Base-by-base conservation (phyloP, 805 yeast species). In the Scheffersomyces coipomensis region DNA sequence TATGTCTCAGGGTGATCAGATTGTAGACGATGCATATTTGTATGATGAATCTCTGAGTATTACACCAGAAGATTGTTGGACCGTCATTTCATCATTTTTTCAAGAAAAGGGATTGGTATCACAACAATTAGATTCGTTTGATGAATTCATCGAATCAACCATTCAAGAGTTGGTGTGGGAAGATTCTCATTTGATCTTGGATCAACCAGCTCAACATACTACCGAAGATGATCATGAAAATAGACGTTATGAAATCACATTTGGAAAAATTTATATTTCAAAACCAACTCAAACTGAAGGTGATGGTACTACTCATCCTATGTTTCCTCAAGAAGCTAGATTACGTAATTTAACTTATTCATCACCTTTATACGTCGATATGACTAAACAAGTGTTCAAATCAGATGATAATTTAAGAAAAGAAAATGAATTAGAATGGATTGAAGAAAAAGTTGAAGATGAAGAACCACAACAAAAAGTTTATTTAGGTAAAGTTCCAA, bases 21-120 rank as follows among this genome's bases (percentile, higher is more conserved):
- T 24, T 10, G 27, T 10, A 13, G 71, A 64, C 38, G 90, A 85
- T 62, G 85, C 83, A 36, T 85, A 87, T 62, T 80, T 78, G 40
- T 82, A 81, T 60, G 90, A 84, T 51, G 83, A 76, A 47, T 78
- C 83, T 56, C 52, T 52, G 46, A 56, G 60, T 47, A 88, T 93
- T 68, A 89, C 98, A 23, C 87, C 97, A 21, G 99, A 93, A 71
- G 99, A 93, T 74, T 93, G 99, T 68, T 93, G 99, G 99, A 84
- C 96, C 23, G 98, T 93, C 46, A 93, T 93, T 51, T 85, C 97
- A 21, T 80, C 98, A 13, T 93, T 93, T 66, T 93, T 93, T 75
- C 88, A 85, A 67, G 95, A 90, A 58, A 91, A 90, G 60, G 99
- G 99, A 44, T 76, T 93, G 51, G 99, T 93, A 21, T 89, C 98